phyloP scores from a whole-genome alignment of 306 rosid species.

The Cotoneaster glaucophyllus region DNA sequence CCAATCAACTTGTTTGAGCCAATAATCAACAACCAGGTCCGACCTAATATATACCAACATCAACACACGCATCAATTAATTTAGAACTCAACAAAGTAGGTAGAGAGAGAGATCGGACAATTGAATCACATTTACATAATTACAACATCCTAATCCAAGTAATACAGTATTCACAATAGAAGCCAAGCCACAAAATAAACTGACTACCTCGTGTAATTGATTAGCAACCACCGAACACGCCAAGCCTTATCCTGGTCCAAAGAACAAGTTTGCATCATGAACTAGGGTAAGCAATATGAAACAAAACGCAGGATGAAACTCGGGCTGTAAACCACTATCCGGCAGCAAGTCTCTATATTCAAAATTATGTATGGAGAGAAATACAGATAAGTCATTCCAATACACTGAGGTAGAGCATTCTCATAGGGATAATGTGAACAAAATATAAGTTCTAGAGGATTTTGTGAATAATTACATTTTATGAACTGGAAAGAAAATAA shows the following conservation, averaged over 20 bases:
- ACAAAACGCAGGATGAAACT: conserved; percentile 90
- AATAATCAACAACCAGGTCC: no score
- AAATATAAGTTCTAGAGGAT: not conserved
- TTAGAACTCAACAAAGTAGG: not conserved
- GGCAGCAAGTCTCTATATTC: conserved; percentile 78
- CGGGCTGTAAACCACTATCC: conserved; percentile 99
- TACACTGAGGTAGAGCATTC: not conserved
- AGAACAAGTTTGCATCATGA: conserved; percentile 10
- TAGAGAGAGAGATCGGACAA: not conserved
- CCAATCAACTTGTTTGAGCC: no score
- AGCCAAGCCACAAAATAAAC: not conserved
- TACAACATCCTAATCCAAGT: not conserved
- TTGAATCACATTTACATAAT: not conserved
- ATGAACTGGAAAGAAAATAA: not conserved
- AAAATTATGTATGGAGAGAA: conserved; percentile 3
- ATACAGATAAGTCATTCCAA: not conserved
- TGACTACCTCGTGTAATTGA: conserved; percentile 84
- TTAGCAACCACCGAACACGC: conserved; percentile 99
- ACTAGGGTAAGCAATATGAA: conserved; percentile 90
- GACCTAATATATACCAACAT: conserved; percentile 26
- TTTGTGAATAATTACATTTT: not conserved
- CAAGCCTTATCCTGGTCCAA: conserved; percentile 79
- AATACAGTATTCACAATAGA: not conserved
- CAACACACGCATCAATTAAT: not conserved
- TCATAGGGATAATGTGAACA: not conserved